Percentiles rank a stretch among this genome's conserved stretches.
phyloP scores from a whole-genome alignment of 176 grass and related monocot genomes.

The maize (Zea mays) region DNA sequence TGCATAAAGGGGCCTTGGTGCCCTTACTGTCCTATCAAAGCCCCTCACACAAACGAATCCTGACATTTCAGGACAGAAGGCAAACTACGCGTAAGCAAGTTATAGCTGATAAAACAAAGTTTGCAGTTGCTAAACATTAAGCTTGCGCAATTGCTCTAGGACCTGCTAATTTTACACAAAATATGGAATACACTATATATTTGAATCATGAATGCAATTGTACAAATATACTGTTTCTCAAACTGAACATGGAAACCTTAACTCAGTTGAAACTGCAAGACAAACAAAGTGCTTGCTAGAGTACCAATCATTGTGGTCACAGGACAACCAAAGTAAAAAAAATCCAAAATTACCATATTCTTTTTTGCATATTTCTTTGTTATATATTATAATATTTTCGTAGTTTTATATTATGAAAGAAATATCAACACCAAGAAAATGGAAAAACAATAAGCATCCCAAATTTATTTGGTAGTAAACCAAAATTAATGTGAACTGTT shows the following conservation, averaged over 20 bases:
- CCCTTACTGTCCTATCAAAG: conserved; percentile 55
- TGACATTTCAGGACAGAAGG: conserved; percentile 9
- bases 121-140: conserved; percentile 7
- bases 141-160: not conserved
- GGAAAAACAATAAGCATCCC: not conserved
- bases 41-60: conserved; percentile 73
- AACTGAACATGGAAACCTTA: conserved; percentile 5
- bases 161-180: not conserved
- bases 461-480: not conserved
- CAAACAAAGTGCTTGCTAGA: not conserved
- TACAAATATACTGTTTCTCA: not conserved
- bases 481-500: not conserved
- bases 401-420: not conserved
- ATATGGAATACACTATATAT: not conserved
- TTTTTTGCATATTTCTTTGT: not conserved
- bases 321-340: conserved; percentile 2
- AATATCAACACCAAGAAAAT: conserved; percentile 1
- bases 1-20: conserved; percentile 68
- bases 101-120: not conserved
- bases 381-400: not conserved
- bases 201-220: conserved; percentile 14
- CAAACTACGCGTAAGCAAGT: conserved; percentile 13
- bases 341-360: not conserved
- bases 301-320: not conserved
- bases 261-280: not conserved